Conservation (phyloP, 805 yeast genomes). For the Spencermartinsiella europaea region DNA sequence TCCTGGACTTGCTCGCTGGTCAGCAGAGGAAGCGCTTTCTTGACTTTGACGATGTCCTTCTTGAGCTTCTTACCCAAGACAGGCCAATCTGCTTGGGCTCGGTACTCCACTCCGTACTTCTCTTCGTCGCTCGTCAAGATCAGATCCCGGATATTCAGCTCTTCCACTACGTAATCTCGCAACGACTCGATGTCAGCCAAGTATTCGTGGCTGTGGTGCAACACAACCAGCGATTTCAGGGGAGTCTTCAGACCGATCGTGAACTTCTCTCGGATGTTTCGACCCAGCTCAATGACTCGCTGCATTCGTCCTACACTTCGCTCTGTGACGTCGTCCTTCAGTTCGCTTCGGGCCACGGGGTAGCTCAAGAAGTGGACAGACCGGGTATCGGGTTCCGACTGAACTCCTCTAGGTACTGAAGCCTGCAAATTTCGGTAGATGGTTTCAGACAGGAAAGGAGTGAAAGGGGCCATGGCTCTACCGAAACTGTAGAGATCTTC, state of each 20-base stretch:
- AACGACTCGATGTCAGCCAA: conserved; percentile 73
- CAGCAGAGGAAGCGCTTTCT: conserved; percentile 82
- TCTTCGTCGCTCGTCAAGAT: conserved; percentile 86
- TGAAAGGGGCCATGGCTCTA: conserved; percentile 98
- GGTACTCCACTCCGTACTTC: conserved; percentile 86
- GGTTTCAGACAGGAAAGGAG: conserved; percentile 91
- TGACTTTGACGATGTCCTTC: conserved; percentile 88
- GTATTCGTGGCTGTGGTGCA: conserved; percentile 73
- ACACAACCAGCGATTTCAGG: conserved; percentile 75
- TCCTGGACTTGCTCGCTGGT: conserved; percentile 77
- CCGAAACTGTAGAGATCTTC: conserved; percentile 84
- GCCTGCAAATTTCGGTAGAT: conserved; percentile 73
- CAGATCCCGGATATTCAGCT: conserved; percentile 85
- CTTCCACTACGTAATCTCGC: conserved; percentile 77
- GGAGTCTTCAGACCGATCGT: conserved; percentile 93
- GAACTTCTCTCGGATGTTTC: conserved; percentile 95
- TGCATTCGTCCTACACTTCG: conserved; percentile 93
- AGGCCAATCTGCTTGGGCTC: conserved; percentile 98
- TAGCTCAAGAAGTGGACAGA: conserved; percentile 93
- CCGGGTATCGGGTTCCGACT: conserved; percentile 55
- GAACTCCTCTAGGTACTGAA: conserved; percentile 36
- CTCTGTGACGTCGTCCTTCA: conserved; percentile 70
- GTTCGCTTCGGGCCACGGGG: conserved; percentile 76
- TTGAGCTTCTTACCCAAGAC: conserved; percentile 94
- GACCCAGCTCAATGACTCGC: conserved; percentile 90